Evolutionary conservation across 495 filamentous ascomycete species (phyloP), one percentile per base, ranked within the genome.

Genomic region (Ramalina peruviana): DNA sequence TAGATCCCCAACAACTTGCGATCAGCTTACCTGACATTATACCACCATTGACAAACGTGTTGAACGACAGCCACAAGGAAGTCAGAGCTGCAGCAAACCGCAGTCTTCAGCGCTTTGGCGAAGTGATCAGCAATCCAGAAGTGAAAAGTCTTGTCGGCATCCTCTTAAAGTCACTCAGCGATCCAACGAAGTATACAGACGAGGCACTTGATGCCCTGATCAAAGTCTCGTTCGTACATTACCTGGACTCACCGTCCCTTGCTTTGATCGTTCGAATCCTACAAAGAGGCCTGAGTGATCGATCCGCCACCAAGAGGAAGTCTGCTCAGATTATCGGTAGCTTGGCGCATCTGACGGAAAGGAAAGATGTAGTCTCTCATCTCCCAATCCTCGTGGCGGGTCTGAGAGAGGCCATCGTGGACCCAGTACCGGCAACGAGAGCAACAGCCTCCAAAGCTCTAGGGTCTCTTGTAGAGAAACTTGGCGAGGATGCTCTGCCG

Each of bases 31-130:
- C 92, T 1, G 87, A 90, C 46, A 98, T 98, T 52, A 98, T 98
- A 54, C 92, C 92, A 20, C 90, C 93, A 6, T 72, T 97, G 49
- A 97, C 92, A 0, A 75, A 81, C 38, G 92, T 97, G 1, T 71
- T 98, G 40, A 98, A 94, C 56, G 92, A 97, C 67, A 95, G 87
- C 46, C 92, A 98, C 66, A 98, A 97, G 65, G 92, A 98, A 59
- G 92, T 98, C 12, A 77, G 92, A 50, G 68, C 74, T 21, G 87
- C 89, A 10, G 92, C 93, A 4, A 98, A 98, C 63, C 81, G 90
- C 57, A 94, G 86, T 67, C 74, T 98, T 62, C 89, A 98, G 69
- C 82, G 92, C 19, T 98, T 98, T 65, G 92, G 92, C 43, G 92
- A 98, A 55, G 93, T 98, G 51, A 97, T 98, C 66, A 92, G 78